Conservation (phyloP, 805 yeast genomes). For the Maudiozyma bulderi region DNA sequence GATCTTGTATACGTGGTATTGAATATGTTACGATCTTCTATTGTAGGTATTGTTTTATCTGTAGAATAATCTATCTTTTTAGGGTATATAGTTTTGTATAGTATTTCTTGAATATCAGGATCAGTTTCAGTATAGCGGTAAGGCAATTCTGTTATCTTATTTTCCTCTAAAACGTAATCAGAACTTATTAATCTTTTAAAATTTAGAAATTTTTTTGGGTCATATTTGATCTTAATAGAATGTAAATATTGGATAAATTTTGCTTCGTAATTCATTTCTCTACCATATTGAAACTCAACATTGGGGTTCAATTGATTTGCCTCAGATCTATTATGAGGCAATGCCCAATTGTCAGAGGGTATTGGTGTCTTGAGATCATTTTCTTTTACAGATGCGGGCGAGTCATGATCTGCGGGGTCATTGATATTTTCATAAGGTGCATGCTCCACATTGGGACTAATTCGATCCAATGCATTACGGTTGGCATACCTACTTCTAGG, state of each 20-base stretch:
- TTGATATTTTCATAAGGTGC: no score
- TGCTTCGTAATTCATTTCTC: slow-evolving; percentile 3
- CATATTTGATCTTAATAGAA: slow-evolving; percentile 18
- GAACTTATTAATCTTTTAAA: slow-evolving; percentile 12
- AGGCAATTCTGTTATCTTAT: neutral
- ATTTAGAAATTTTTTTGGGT: slow-evolving; percentile 17
- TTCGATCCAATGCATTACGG: no score
- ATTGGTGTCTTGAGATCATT: neutral
- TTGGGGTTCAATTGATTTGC: slow-evolving; percentile 20
- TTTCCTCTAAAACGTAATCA: neutral
- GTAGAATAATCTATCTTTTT: slow-evolving; percentile 53
- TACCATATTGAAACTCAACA: slow-evolving; percentile 8
- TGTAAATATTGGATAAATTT: slow-evolving; percentile 4
- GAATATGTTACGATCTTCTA: slow-evolving; percentile 42
- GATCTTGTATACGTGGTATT: slow-evolving; percentile 34
- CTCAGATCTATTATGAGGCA: slow-evolving; percentile 10
- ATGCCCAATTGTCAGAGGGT: slow-evolving; percentile 2
- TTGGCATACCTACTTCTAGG: no score
- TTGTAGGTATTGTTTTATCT: slow-evolving; percentile 49
- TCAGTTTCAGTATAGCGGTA: slow-evolving; percentile 1
- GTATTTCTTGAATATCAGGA: slow-evolving; percentile 26
- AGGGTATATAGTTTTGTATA: slow-evolving; percentile 31
- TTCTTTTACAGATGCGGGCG: no score
- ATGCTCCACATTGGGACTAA: no score
- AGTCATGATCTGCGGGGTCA: no score